Percentiles rank a stretch among this genome's conserved stretches.
Evolutionary conservation across 1,284 basidiomycete genomes (phyloP).

Genomic region (Ustilago xerochloae): DNA sequence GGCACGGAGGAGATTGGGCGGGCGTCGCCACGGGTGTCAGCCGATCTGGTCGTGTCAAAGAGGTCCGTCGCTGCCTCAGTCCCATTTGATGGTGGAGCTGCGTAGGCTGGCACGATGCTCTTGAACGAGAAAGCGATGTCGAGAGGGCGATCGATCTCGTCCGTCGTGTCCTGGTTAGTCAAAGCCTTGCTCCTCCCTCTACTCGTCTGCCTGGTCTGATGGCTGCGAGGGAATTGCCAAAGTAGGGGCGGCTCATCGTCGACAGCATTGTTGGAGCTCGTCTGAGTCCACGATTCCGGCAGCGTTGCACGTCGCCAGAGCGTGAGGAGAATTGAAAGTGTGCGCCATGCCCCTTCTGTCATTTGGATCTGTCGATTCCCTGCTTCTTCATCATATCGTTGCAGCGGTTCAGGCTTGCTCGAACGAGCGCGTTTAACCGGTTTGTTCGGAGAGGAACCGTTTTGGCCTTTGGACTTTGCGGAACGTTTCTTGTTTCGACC

Average conservation of each 20-base stretch:
- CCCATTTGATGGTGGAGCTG: not conserved
- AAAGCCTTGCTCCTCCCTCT: not conserved
- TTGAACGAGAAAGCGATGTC: conserved; percentile 45
- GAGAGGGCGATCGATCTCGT: conserved; percentile 28
- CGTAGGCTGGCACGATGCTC: conserved; percentile 20
- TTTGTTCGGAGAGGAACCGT: not conserved
- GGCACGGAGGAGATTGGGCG: conserved; percentile 22
- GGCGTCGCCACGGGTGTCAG: conserved; percentile 7
- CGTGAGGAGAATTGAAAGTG: conserved; percentile 21
- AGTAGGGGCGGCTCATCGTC: conserved; percentile 20
- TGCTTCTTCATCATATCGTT: not conserved
- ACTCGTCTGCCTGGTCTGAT: not conserved
- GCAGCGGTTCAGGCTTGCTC: not conserved
- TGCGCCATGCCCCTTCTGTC: conserved; percentile 48
- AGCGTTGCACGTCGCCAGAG: conserved; percentile 28
- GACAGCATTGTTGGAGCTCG: not conserved
- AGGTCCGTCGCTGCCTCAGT: conserved; percentile 2
- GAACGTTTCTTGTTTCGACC: conserved; percentile 7
- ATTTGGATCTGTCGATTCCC: conserved; percentile 2
- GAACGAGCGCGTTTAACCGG: conserved; percentile 10
- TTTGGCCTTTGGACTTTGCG: conserved; percentile 1
- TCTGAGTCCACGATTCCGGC: not conserved
- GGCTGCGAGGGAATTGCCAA: conserved; percentile 35
- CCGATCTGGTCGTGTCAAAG: conserved; percentile 11
- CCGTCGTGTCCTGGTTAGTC: conserved; percentile 1